These are phyloP conservation scores for Naematelia aurantialba DNA, from an alignment of 768 basidiomycete genomes.

Conservation along the genomic window DNA sequence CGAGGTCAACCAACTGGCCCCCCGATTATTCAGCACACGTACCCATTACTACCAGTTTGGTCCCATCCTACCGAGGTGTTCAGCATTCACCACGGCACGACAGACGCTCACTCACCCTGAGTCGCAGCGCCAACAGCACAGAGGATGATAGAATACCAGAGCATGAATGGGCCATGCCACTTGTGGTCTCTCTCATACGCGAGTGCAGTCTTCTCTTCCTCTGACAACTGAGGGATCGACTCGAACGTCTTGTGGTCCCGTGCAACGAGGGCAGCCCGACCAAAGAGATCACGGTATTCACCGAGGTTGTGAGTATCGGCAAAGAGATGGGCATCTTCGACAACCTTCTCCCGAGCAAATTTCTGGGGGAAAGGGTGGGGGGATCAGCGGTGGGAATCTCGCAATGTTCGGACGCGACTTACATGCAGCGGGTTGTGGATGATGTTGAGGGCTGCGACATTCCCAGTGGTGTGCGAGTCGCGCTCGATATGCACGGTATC, in stretches of 20 bases:
- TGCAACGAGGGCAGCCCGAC: conserved; percentile 32
- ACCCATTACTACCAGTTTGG: conserved; percentile 44
- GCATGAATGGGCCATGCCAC: conserved; percentile 44
- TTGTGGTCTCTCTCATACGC: conserved; percentile 42
- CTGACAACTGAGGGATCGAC: conserved; percentile 25
- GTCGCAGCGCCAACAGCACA: conserved; percentile 43
- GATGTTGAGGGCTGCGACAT: conserved; percentile 6
- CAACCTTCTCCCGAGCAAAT: conserved; percentile 22
- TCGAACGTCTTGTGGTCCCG: conserved; percentile 23
- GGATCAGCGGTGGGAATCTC: neutral
- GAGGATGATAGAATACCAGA: conserved; percentile 39
- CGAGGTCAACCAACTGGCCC: neutral
- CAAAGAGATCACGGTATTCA: conserved; percentile 18
- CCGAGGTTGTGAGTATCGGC: conserved; percentile 13
- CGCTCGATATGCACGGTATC: neutral
- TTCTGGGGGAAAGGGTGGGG: conserved; percentile 29
- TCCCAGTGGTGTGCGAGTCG: neutral
- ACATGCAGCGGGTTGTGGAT: conserved; percentile 12
- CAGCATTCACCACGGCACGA: neutral
- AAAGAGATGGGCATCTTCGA: conserved; percentile 20
- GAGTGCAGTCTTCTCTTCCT: conserved; percentile 38
- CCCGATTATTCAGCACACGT: neutral
- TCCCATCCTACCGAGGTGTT: conserved; percentile 30
- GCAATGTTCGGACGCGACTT: neutral
- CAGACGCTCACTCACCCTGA: conserved; percentile 23